phyloP scores from a whole-genome alignment of 768 basidiomycete species.

The Rubroboletus satanas region DNA sequence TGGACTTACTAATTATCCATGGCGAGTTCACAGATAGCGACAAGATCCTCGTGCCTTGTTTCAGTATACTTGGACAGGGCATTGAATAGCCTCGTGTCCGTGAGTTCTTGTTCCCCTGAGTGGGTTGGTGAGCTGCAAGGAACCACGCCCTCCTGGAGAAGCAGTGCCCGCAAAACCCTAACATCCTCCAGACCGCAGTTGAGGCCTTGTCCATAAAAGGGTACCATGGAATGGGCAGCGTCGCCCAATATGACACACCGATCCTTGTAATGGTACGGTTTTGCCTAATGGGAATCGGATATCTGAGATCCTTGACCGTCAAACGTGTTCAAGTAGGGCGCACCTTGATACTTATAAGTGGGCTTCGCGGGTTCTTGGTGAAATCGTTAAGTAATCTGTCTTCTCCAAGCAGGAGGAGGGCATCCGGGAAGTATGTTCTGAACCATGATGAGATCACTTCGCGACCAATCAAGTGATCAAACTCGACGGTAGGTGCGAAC shows the following conservation, averaged over 20 bases:
- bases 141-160: slow-evolving; percentile 67
- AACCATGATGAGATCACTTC: slow-evolving; percentile 71
- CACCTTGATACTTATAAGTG: slow-evolving; percentile 92
- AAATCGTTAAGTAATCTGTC: slow-evolving; percentile 74
- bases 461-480: slow-evolving; percentile 61
- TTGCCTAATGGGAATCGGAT: slow-evolving; percentile 47
- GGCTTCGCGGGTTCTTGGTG: slow-evolving; percentile 77
- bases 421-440: slow-evolving; percentile 80
- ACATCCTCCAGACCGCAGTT: slow-evolving; percentile 99
- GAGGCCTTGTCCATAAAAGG: slow-evolving; percentile 94
- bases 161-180: slow-evolving; percentile 73
- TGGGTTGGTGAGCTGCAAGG: slow-evolving; percentile 35
- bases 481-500: slow-evolving; percentile 79
- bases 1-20: slow-evolving; percentile 92
- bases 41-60: slow-evolving; percentile 80
- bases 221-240: slow-evolving; percentile 98
- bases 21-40: slow-evolving; percentile 88
- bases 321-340: slow-evolving; percentile 27
- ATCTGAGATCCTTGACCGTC: slow-evolving; percentile 14
- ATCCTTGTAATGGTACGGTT: slow-evolving; percentile 88
- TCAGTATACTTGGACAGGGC: slow-evolving; percentile 79
- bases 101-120: slow-evolving; percentile 28
- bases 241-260: slow-evolving; percentile 88
- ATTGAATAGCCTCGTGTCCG: slow-evolving; percentile 56
- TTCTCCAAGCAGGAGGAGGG: slow-evolving; percentile 81